Evolutionary conservation across 1,284 basidiomycete species (phyloP), one percentile per base, ranked within the genome.

Genomic region (Afroboletus lepidellus): DNA sequence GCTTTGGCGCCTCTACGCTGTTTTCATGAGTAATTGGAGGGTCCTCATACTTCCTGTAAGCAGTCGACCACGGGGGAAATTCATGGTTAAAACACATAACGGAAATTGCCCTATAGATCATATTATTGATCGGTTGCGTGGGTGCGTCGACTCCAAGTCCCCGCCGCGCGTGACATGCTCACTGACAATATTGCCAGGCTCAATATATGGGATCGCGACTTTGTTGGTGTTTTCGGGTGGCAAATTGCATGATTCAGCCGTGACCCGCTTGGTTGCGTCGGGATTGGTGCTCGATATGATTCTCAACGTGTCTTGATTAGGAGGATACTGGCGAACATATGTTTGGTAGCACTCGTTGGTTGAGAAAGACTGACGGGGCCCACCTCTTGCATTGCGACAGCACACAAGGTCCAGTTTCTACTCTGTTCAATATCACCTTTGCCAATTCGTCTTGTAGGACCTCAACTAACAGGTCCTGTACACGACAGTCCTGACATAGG

Each of bases 361-460:
- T 78, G 78, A 57, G 72, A 77, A 58, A 71, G 72, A 50, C 84
- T 41, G 79, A 77, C 32, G 85, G 81, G 42, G 89, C 88, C 86
- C 89, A 53, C n/a, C n/a, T 24, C 24, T 44, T 39, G 20, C 36
- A 49, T 27, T 42, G 20, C 51, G 47, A 21, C 43, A 24, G 43
- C 34, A 88, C 86, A 68, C 90, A 91, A 54, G 88, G 87, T 7
- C 88, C 87, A 38, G 77, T 74, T 60, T 90, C 85, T 34, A 91
- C 89, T 62, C 87, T 76, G 50, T 76, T 75, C 18, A 91, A 70
- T 51, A 91, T 87, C 55, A 87, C 84, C 39, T 80, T 73, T 5
- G 89, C 89, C 46, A 89, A 75, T 32, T 82, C 77, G 63, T 92
- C 89, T 56, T 80, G 77, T 48, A 78, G 79, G 43, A 92, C 72